Evolutionary conservation across 176 grass and related monocot species (phyloP), one percentile per base, ranked within the genome.

Genomic region (Rhynchospora tenuis): DNA sequence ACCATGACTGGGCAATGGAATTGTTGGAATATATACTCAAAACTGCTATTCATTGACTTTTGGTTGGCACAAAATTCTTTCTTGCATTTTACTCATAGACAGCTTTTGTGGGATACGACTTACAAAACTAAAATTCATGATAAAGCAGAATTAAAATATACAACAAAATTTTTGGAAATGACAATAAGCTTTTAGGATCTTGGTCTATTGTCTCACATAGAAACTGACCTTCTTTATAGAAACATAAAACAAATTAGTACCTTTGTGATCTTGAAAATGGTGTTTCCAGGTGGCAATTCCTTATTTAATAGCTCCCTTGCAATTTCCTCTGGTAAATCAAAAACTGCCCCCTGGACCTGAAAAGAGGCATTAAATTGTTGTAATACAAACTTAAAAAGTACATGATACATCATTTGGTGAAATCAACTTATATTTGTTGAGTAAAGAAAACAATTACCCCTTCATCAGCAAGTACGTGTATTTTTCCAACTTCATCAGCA

Each of bases 401-500:
- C 14, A 42, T 33, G 19, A 80, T 22, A 27, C 27, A 65, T 48
- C 13, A 31, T 56, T 55, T 38, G 15, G 24, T 64, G 9, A 23
- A 81, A 29, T 28, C 66, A 9, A 14, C 59, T 50, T 66, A 5
- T 48, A 64, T 19, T 22, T 82, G 46, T 1, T 54, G 42, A 58
- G 9, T 64, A 9, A 24, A 65, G 48, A 33, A 79, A 88, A 74
- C 69, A 89, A 87, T 85, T 86, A 97, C 96, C 60, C 82, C 83
- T 59, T 95, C 93, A 90, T 95, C 89, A 83, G 96, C 96, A 65
- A 81, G 83, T 71, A 95, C 45, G 86, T 80, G 90, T 84, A 99
- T 91, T 99, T 95, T 99, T 70, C 96, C 96, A 43, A 99, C 86
- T 93, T 92, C 96, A 93, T 99, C 96, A 83, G 96, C 96, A 81